phyloP scores from a whole-genome alignment of 192 early-diverging fungal genomes.

The Podila minutissima region DNA sequence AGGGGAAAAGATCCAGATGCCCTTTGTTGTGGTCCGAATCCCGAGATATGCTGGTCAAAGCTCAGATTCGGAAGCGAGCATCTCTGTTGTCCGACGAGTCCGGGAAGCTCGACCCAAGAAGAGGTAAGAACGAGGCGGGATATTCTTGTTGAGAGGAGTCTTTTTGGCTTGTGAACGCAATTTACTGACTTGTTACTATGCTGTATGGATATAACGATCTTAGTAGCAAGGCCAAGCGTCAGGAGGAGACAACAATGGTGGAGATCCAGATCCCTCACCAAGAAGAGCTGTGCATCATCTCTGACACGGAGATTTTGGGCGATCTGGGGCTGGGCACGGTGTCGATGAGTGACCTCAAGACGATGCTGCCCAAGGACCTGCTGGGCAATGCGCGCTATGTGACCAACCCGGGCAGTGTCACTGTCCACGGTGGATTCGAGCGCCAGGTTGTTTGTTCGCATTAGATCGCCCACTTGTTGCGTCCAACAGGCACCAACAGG shows the following conservation, averaged over 20 bases:
- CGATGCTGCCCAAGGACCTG: slow-evolving; percentile 12
- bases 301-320: slow-evolving; percentile 34
- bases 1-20: slow-evolving; percentile 25
- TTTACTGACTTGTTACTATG: too few species aligned
- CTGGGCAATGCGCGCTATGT: slow-evolving; percentile 9
- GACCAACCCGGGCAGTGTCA: neutral
- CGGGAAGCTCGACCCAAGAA: slow-evolving; percentile 23
- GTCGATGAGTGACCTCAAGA: slow-evolving; percentile 5
- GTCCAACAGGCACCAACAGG: too few species aligned
- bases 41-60: slow-evolving; percentile 40
- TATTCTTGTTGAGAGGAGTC: too few species aligned
- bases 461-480: too few species aligned
- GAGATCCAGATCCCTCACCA: slow-evolving; percentile 36
- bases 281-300: slow-evolving; percentile 38
- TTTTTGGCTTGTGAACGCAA: too few species aligned
- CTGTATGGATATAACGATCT: neutral
- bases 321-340: slow-evolving; percentile 23
- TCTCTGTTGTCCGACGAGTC: slow-evolving; percentile 34
- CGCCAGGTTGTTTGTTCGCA: neutral
- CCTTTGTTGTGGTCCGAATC: slow-evolving; percentile 21
- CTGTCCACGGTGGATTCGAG: slow-evolving; percentile 27
- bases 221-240: slow-evolving; percentile 10
- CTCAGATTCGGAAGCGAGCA: slow-evolving; percentile 43
- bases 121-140: slow-evolving; percentile 5
- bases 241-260: slow-evolving; percentile 34